Evolutionary conservation across 2,329 filamentous ascomycete genomes (phyloP).

Genomic region (Clonostachys byssicola): DNA sequence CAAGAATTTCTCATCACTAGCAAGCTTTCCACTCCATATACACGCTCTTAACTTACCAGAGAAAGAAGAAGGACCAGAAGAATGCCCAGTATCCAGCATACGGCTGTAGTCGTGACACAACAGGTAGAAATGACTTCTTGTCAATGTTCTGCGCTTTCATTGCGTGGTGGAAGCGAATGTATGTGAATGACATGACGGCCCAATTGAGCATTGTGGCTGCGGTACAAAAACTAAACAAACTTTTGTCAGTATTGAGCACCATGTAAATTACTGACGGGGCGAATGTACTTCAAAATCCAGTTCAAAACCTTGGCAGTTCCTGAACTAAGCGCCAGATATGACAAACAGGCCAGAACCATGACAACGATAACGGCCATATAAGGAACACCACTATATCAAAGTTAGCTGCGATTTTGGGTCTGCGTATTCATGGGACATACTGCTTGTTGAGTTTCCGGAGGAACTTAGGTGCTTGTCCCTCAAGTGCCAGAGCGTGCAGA

Average conservation of each 20-base stretch:
- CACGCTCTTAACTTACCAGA: background rate
- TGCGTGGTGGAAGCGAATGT: constrained; percentile 2
- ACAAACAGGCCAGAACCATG: background rate
- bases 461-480: constrained; percentile 4
- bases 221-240: background rate
- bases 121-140: background rate
- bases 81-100: constrained; percentile 1
- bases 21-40: too few relatives aligned
- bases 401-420: background rate
- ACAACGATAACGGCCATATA: background rate
- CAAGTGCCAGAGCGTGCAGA: constrained; percentile 5
- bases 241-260: background rate
- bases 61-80: background rate
- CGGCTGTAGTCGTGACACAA: background rate
- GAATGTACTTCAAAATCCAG: constrained; percentile 1
- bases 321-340: background rate
- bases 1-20: too few relatives aligned
- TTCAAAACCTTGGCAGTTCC: background rate
- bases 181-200: constrained; percentile 3
- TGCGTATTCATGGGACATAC: background rate
- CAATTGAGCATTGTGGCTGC: constrained; percentile 1
- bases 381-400: constrained; percentile 1
- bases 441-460: constrained; percentile 2
- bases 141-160: constrained; percentile 3
- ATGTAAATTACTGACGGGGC: background rate